Evolutionary conservation across 164 flowering plant species (phyloP).

Genomic region (Houttuynia cordata): DNA sequence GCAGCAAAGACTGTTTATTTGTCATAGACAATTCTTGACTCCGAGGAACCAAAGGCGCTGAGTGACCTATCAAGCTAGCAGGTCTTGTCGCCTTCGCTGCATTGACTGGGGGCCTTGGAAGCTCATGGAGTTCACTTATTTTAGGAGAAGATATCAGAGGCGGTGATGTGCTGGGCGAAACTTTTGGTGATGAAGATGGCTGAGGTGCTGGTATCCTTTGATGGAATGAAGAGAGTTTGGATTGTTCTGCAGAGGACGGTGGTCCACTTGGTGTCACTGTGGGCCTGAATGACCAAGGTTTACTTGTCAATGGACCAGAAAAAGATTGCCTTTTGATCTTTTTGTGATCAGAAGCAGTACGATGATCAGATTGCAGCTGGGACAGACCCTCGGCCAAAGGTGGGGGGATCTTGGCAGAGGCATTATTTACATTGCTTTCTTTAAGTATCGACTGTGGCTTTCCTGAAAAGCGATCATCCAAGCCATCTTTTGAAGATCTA

Average conservation of each 20-base stretch:
- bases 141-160: slow-evolving; percentile 51
- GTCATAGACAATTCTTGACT: slow-evolving; percentile 23
- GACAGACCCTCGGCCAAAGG: slow-evolving; percentile 37
- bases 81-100: slow-evolving; percentile 15
- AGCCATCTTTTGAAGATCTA: slow-evolving; percentile 21
- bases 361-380: slow-evolving; percentile 18
- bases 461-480: slow-evolving; percentile 9
- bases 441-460: slow-evolving; percentile 41
- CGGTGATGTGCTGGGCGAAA: slow-evolving; percentile 56
- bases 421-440: slow-evolving; percentile 49
- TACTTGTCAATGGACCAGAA: slow-evolving; percentile 68
- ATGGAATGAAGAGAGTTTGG: slow-evolving; percentile 15
- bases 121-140: slow-evolving; percentile 94
- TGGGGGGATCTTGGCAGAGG: slow-evolving; percentile 34
- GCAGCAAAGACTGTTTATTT: slow-evolving; percentile 22
- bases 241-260: slow-evolving; percentile 23
- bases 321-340: slow-evolving; percentile 53
- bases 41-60: slow-evolving; percentile 56
- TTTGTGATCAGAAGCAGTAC: slow-evolving; percentile 30
- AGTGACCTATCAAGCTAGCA: slow-evolving; percentile 36
- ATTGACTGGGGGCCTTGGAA: slow-evolving; percentile 70
- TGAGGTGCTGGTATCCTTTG: slow-evolving; percentile 25
- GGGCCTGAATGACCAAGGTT: slow-evolving; percentile 29
- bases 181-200: slow-evolving; percentile 39
- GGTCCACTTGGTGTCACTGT: slow-evolving; percentile 27